Evolutionary conservation across 352 stramenopile genomes (phyloP).

Genomic region (Globisporangium yorkense): DNA sequence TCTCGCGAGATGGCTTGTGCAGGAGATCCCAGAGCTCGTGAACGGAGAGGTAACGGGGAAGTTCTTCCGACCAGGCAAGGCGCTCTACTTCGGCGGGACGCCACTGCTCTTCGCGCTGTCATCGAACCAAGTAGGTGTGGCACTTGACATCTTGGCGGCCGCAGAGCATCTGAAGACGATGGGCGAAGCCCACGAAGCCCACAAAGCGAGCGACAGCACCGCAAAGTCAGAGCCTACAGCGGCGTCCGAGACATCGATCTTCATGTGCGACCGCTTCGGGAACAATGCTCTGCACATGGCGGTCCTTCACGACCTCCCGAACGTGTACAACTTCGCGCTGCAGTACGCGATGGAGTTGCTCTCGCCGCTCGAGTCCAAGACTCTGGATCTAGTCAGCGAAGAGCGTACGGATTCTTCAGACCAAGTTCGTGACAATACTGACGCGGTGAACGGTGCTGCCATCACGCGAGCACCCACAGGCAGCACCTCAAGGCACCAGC

Average conservation of each 20-base stretch:
- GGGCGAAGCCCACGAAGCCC: neutral
- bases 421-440: neutral
- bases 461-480: neutral
- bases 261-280: slow-evolving; percentile 43
- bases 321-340: slow-evolving; percentile 56
- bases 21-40: slow-evolving; percentile 29
- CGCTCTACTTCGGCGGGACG: slow-evolving; percentile 58
- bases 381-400: slow-evolving; percentile 4
- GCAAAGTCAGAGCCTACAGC: slow-evolving; percentile 3
- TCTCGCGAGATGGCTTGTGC: slow-evolving; percentile 36
- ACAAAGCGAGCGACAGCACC: slow-evolving; percentile 3
- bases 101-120: slow-evolving; percentile 53
- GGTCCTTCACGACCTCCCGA: slow-evolving; percentile 46
- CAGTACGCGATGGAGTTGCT: slow-evolving; percentile 38
- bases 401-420: slow-evolving; percentile 7
- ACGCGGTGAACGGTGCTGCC: too few relatives aligned
- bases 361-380: slow-evolving; percentile 1
- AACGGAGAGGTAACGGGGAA: slow-evolving; percentile 37
- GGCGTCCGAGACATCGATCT: slow-evolving; percentile 27
- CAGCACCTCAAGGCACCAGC: too few relatives aligned
- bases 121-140: slow-evolving; percentile 47
- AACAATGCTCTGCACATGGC: slow-evolving; percentile 61
- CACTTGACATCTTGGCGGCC: slow-evolving; percentile 28
- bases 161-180: slow-evolving; percentile 16
- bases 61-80: slow-evolving; percentile 43